A percentile compares a stretch with the other conserved stretches of the same genome.
These are phyloP conservation scores for Malassezia obtusa DNA, from an alignment of 1,284 basidiomycete species.

Conservation along the genomic window DNA sequence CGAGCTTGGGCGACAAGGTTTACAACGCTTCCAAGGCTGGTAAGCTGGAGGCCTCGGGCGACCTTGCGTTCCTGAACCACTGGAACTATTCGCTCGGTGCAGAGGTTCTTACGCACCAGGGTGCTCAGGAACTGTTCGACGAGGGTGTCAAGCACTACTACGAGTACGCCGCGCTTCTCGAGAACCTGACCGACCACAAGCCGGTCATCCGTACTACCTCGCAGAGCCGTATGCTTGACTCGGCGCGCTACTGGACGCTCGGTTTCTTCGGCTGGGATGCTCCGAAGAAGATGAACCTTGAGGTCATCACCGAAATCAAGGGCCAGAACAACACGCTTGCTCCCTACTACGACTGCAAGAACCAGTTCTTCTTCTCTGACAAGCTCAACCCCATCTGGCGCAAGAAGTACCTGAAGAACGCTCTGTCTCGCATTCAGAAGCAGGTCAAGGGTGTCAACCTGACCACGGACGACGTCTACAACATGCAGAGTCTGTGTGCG, in stretches of 20 bases:
- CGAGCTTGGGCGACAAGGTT: background rate
- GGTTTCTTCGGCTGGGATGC: constrained; percentile 37
- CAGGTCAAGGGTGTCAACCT: constrained; percentile 49
- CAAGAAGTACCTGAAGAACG: constrained; percentile 32
- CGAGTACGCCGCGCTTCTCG: constrained; percentile 43
- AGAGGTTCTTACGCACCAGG: constrained; percentile 70
- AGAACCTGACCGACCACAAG: constrained; percentile 26
- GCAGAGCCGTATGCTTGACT: constrained; percentile 70
- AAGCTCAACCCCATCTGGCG: constrained; percentile 49
- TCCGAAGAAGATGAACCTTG: constrained; percentile 29
- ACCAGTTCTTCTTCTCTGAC: constrained; percentile 52
- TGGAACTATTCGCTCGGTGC: constrained; percentile 55
- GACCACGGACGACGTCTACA: constrained; percentile 38
- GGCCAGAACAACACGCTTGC: constrained; percentile 63
- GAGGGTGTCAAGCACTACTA: constrained; percentile 38
- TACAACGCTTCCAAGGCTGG: background rate
- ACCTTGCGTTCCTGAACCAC: constrained; percentile 63
- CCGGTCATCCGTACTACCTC: constrained; percentile 42
- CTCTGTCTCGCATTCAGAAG: constrained; percentile 30
- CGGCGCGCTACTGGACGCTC: constrained; percentile 59
- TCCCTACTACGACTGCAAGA: constrained; percentile 60
- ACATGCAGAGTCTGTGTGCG: constrained; percentile 49
- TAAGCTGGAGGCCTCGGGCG: constrained; percentile 51
- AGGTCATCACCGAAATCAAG: constrained; percentile 33
- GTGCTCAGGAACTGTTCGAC: constrained; percentile 58